Evolutionary conservation across 1,284 basidiomycete species (phyloP).

Genomic region (Ganoderma resinaceum): DNA sequence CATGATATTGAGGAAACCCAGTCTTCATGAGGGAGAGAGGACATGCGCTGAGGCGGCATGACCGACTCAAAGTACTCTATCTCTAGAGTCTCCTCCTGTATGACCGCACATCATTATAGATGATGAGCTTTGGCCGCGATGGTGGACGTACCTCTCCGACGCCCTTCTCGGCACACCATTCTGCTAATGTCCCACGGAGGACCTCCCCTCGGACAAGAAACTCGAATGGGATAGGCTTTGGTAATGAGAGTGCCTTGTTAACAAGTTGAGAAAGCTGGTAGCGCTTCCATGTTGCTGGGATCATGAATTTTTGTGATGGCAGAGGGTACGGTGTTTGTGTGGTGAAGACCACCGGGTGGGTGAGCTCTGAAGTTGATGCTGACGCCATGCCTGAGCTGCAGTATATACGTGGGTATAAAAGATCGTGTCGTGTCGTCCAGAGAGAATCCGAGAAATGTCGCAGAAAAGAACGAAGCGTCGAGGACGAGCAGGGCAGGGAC

Average conservation of each 20-base stretch:
- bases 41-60: slow-evolving; percentile 87
- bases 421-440: neutral
- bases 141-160: slow-evolving; percentile 65
- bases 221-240: slow-evolving; percentile 89
- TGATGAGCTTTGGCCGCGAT: no score
- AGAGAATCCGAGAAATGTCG: neutral
- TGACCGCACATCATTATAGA: neutral
- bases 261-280: slow-evolving; percentile 98
- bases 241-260: slow-evolving; percentile 88
- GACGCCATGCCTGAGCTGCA: slow-evolving; percentile 35
- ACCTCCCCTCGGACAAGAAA: slow-evolving; percentile 90
- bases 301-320: slow-evolving; percentile 93
- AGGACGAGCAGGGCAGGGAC: neutral
- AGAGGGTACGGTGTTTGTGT: slow-evolving; percentile 85
- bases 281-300: slow-evolving; percentile 89
- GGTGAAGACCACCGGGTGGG: slow-evolving; percentile 78
- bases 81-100: slow-evolving; percentile 88
- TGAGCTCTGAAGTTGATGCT: slow-evolving; percentile 37
- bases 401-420: neutral
- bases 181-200: slow-evolving; percentile 74
- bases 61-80: slow-evolving; percentile 95
- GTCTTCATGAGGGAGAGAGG: slow-evolving; percentile 88
- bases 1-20: slow-evolving; percentile 92
- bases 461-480: neutral
- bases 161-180: slow-evolving; percentile 80